Percentiles rank a stretch among this genome's conserved stretches.
These are phyloP conservation scores for Aspergillus calidoustus DNA, from an alignment of 2,329 filamentous ascomycete species.

Conservation along the genomic window DNA sequence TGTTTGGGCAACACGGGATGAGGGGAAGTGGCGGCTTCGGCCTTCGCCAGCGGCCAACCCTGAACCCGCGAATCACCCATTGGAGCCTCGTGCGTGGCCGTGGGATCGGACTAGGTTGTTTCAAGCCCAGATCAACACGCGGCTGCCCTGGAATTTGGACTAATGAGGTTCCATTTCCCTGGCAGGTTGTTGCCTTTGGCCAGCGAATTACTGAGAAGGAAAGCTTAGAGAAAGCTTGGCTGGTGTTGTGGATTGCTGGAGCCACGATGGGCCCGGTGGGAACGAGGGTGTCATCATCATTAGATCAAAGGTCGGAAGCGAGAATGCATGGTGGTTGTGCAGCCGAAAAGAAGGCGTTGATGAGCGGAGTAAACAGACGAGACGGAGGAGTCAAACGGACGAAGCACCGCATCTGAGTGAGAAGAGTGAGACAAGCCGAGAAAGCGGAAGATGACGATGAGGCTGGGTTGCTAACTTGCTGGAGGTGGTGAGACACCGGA, in stretches of 20 bases:
- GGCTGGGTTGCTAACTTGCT: not conserved
- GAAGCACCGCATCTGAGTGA: not conserved
- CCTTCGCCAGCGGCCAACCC: not conserved
- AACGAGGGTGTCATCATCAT: conserved; percentile 3
- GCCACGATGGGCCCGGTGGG: not conserved
- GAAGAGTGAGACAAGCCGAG: not conserved
- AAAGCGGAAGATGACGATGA: not conserved
- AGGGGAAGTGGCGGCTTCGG: not conserved
- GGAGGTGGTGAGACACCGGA: not conserved
- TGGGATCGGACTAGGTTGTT: conserved; percentile 5
- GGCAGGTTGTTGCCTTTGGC: not conserved
- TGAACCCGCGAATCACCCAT: conserved; percentile 6
- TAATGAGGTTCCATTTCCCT: conserved; percentile 4
- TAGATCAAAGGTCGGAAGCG: not conserved
- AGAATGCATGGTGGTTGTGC: not conserved
- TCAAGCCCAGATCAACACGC: conserved; percentile 1
- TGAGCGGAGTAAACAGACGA: not conserved
- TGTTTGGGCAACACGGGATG: conserved; percentile 7
- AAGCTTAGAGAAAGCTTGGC: conserved; percentile 32
- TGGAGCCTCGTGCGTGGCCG: conserved; percentile 7
- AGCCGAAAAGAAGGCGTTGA: not conserved
- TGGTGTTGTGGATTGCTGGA: conserved; percentile 8
- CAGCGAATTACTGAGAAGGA: conserved; percentile 20
- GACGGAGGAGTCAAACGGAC: not conserved
- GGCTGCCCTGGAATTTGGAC: not conserved